These are phyloP conservation scores for Tetragonia tetragonoides DNA, from an alignment of 148 eudicot species.

Conservation along the genomic window DNA sequence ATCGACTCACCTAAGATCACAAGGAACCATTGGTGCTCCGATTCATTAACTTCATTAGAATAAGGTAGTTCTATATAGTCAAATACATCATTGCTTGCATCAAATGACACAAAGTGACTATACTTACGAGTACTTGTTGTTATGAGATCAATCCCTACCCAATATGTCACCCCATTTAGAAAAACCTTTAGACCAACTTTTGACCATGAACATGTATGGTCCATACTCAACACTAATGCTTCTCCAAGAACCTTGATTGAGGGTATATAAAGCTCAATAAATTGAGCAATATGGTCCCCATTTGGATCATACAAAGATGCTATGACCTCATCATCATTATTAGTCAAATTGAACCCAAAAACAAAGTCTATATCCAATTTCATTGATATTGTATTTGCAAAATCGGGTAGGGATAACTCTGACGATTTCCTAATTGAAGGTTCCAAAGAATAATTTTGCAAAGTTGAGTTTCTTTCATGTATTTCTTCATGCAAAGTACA, in stretches of 20 bases:
- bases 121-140: background rate
- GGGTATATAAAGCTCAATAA: conserved; percentile 18
- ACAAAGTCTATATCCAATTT: conserved; percentile 8
- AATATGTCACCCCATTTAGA: conserved; percentile 8
- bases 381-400: background rate
- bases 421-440: conserved; percentile 15
- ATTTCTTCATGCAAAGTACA: conserved; percentile 1
- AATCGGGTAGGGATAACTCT: background rate
- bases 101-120: conserved; percentile 13
- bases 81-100: conserved; percentile 8
- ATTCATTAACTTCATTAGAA: background rate
- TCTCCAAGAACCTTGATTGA: conserved; percentile 10
- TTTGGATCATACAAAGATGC: background rate
- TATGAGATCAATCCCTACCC: conserved; percentile 9
- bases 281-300: background rate
- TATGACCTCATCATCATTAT: conserved; percentile 15
- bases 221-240: background rate
- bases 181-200: conserved; percentile 8
- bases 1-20: background rate
- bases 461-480: background rate
- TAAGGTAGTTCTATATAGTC: background rate
- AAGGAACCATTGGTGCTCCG: conserved; percentile 3
- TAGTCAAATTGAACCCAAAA: conserved; percentile 16
- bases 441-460: conserved; percentile 14
- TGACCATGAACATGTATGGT: background rate